These are phyloP conservation scores for Acanthamoeba quina DNA, from an alignment of 208 protist species.

Conservation along the genomic window DNA sequence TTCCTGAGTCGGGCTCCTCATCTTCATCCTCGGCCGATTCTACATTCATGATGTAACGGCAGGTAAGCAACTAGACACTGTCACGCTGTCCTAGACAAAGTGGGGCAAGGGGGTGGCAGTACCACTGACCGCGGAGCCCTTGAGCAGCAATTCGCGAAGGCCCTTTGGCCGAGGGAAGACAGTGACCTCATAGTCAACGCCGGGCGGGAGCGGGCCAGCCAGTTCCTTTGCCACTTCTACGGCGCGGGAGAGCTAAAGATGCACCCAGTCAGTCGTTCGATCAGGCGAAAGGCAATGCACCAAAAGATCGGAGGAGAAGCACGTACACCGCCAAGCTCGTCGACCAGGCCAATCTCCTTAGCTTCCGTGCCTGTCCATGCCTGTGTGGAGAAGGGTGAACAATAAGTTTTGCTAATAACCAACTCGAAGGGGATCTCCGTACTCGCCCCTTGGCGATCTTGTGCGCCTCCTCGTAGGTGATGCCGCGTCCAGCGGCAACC, in stretches of 20 bases:
- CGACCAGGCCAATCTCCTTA: conserved; percentile 37
- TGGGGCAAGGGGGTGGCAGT: background rate
- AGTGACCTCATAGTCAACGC: conserved; percentile 29
- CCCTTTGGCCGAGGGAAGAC: conserved; percentile 1
- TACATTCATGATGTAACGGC: background rate
- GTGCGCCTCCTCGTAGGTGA: conserved; percentile 56
- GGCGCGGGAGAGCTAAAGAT: background rate
- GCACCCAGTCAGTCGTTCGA: too few species aligned
- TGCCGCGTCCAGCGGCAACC: conserved; percentile 18
- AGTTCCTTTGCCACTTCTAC: conserved; percentile 50
- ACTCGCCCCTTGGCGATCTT: conserved; percentile 67
- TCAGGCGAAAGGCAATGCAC: background rate
- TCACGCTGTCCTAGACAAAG: background rate
- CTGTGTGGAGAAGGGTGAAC: background rate
- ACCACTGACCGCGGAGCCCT: background rate
- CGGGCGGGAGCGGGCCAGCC: conserved; percentile 3
- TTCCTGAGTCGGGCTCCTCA: background rate
- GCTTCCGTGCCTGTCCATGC: conserved; percentile 38
- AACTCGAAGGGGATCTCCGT: background rate
- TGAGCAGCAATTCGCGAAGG: background rate
- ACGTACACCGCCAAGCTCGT: conserved; percentile 69
- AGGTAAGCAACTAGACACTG: background rate
- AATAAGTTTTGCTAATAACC: background rate
- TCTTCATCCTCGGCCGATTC: conserved; percentile 56
- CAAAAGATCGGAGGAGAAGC: background rate